These are phyloP conservation scores for Lactarius trivialis DNA, from an alignment of 768 basidiomycete genomes.

Conservation along the genomic window DNA sequence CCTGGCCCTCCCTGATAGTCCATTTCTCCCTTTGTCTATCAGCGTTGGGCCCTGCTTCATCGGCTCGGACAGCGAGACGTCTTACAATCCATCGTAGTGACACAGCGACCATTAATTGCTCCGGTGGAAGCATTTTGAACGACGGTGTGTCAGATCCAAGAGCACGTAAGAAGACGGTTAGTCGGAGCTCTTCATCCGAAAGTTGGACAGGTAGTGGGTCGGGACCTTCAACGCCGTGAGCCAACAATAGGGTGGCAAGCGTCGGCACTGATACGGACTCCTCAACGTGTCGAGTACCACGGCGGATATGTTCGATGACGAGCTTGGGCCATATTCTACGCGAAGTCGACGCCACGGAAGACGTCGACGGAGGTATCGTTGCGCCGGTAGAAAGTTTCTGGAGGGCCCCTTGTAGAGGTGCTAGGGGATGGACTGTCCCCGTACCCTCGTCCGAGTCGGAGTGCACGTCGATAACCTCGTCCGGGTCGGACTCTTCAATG, in stretches of 20 bases:
- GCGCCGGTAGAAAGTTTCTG: constrained; percentile 43
- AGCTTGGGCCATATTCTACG: constrained; percentile 25
- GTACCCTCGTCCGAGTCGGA: constrained; percentile 45
- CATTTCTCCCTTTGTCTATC: constrained; percentile 65
- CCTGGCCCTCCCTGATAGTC: constrained; percentile 55
- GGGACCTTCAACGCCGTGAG: constrained; percentile 24
- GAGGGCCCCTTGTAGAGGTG: constrained; percentile 62
- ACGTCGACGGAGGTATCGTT: constrained; percentile 29
- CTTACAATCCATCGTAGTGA: constrained; percentile 57
- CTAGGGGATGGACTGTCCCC: constrained; percentile 47
- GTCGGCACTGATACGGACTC: constrained; percentile 51
- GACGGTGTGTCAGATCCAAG: constrained; percentile 47
- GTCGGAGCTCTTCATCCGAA: constrained; percentile 42
- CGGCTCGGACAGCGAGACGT: constrained; percentile 44
- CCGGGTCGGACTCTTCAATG: constrained; percentile 42
- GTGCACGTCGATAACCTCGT: constrained; percentile 63
- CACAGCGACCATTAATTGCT: constrained; percentile 46
- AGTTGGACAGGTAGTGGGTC: constrained; percentile 42
- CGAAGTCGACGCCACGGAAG: constrained; percentile 30
- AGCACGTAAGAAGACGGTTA: constrained; percentile 49
- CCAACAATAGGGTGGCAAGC: constrained; percentile 42
- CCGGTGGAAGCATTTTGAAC: constrained; percentile 42
- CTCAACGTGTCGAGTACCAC: constrained; percentile 56
- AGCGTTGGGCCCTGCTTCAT: constrained; percentile 42
- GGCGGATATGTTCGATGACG: constrained; percentile 56